phyloP scores from a whole-genome alignment of 1,284 basidiomycete species.

The Moesziomyces parantarcticus region DNA sequence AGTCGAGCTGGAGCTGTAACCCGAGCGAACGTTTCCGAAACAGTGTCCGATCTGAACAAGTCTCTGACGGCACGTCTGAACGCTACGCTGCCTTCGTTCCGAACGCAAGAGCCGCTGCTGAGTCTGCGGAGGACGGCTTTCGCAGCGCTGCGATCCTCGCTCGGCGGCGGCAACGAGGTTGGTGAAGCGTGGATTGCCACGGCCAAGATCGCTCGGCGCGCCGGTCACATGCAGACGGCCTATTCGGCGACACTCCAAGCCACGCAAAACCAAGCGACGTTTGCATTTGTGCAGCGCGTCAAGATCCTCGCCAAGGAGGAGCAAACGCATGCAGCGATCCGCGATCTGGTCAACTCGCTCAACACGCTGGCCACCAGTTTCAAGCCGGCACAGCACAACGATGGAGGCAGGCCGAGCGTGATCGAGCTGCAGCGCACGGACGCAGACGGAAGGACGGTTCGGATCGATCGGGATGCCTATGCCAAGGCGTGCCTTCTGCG shows the following conservation, averaged over 20 bases:
- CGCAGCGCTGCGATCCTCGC: conserved; percentile 63
- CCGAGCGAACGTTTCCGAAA: conserved; percentile 69
- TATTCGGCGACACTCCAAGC: conserved; percentile 96
- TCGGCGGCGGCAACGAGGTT: conserved; percentile 68
- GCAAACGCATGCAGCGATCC: conserved; percentile 85
- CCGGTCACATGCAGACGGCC: conserved; percentile 93
- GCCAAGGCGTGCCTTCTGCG: conserved; percentile 83
- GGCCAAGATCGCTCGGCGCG: conserved; percentile 93
- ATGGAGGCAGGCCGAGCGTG: conserved; percentile 11
- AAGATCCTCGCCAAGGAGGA: conserved; percentile 85
- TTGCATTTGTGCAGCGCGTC: conserved; percentile 89
- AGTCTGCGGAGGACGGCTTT: conserved; percentile 90
- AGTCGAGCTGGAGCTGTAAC: conserved; percentile 22
- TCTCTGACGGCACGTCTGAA: conserved; percentile 77
- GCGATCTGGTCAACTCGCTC: conserved; percentile 86
- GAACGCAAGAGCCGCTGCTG: conserved; percentile 88
- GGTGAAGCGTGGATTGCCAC: conserved; percentile 80
- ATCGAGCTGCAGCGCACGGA: conserved; percentile 39
- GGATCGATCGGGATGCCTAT: conserved; percentile 28
- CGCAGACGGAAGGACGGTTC: conserved; percentile 17
- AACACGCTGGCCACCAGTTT: conserved; percentile 25
- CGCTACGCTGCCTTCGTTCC: conserved; percentile 87
- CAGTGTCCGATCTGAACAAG: conserved; percentile 29
- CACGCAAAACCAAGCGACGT: conserved; percentile 78
- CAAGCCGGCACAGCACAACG: conserved; percentile 27